These are phyloP conservation scores for Collybiopsis confluens DNA, from an alignment of 768 basidiomycete genomes.

Conservation along the genomic window DNA sequence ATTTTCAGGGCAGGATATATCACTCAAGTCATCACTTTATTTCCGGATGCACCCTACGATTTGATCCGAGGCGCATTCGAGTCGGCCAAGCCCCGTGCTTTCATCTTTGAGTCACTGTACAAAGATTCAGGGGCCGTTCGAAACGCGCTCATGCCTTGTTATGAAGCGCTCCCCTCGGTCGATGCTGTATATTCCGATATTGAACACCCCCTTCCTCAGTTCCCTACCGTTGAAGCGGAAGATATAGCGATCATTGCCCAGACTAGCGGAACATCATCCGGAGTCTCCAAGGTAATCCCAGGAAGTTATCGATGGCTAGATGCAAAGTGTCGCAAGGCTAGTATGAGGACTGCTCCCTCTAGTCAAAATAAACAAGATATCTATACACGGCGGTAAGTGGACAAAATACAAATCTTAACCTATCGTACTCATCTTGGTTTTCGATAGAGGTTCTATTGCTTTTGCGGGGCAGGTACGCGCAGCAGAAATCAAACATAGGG, in stretches of 20 bases:
- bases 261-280: conserved; percentile 1
- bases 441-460: no score
- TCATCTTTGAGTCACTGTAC: background rate
- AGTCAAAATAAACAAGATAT: background rate
- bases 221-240: background rate
- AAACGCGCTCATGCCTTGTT: background rate
- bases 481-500: no score
- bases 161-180: no score
- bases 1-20: background rate
- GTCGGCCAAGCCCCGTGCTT: background rate
- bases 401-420: no score
- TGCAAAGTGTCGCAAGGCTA: background rate
- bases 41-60: background rate
- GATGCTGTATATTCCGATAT: no score
- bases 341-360: background rate
- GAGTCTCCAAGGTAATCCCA: background rate
- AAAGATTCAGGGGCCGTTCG: no score
- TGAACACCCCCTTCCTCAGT: no score
- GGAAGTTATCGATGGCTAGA: background rate
- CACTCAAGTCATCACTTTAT: background rate
- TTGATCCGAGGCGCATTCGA: background rate
- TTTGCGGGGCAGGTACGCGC: no score
- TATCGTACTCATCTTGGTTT: no score
- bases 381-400: no score
- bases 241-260: conserved; percentile 1